Conservation (phyloP, 305 asterid species). For the Fraxinus albicans region DNA sequence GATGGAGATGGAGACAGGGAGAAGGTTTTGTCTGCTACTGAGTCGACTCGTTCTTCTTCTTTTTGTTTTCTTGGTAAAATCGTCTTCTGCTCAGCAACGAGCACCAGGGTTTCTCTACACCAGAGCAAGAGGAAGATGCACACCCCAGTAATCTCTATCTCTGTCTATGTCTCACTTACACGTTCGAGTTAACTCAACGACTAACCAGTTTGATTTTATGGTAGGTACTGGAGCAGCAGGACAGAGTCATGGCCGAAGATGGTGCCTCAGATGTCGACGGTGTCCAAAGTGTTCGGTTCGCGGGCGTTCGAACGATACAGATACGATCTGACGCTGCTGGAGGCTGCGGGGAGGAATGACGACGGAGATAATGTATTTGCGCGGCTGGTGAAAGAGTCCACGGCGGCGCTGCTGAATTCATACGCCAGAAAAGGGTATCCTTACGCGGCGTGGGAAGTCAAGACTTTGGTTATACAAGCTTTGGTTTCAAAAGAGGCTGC, state of each 20-base stretch:
- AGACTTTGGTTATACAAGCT: constrained; percentile 68
- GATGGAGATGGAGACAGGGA: neutral
- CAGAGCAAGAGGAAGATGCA: constrained; percentile 69
- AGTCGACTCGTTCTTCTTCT: constrained; percentile 20
- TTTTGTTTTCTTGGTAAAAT: constrained; percentile 9
- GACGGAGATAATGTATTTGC: constrained; percentile 45
- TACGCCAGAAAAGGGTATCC: constrained; percentile 75
- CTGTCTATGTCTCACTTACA: neutral
- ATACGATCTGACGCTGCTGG: constrained; percentile 59
- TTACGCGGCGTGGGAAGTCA: constrained; percentile 74
- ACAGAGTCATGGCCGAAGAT: constrained; percentile 79
- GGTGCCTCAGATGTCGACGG: constrained; percentile 71
- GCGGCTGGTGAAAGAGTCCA: constrained; percentile 60
- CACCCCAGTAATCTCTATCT: constrained; percentile 50
- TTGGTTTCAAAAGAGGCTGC: constrained; percentile 70
- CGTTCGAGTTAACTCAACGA: neutral
- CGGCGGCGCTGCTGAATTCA: constrained; percentile 80
- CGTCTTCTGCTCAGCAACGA: constrained; percentile 26
- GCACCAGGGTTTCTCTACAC: constrained; percentile 67
- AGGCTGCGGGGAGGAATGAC: constrained; percentile 57
- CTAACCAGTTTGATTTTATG: neutral
- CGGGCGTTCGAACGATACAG: constrained; percentile 66
- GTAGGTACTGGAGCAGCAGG: constrained; percentile 85
- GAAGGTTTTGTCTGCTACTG: neutral
- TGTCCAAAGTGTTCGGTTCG: constrained; percentile 74